Evolutionary conservation across 805 yeast genomes (phyloP), one percentile per base, ranked within the genome.

Genomic region (Pachysolen tannophilus): DNA sequence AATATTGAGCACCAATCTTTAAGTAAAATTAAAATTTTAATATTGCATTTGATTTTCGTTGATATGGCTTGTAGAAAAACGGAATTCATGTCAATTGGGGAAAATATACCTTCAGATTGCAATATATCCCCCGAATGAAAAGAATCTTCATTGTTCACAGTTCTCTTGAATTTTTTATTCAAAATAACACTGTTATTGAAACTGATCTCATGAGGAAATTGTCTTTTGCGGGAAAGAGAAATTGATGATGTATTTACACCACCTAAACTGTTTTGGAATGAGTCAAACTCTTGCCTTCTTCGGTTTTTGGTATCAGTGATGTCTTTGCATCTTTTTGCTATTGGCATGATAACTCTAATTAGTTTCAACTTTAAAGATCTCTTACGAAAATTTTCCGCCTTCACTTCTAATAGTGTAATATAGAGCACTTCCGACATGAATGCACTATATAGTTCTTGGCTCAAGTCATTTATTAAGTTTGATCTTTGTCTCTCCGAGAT

Each of bases 341-440:
- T 39, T 5, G 17, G 13, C 3, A 37, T 49, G 2, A 82, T 43
- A 17, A 43, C 54, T 18, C 39, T 41, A 3, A 77, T 45, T 1
- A 50, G 37, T 3, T 30, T 41, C 15, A 34, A 43, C 39, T 63
- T 65, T 18, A 73, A 33, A 2, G 45, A 46, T 7, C 35, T 46
- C 1, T 56, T 44, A 29, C 67, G 50, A 28, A 63, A 50, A 2
- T 41, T 21, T n/a, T 60, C 67, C 0, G 92, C 82, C 30, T 57
- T 53, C 2, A 60, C 49, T 20, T 68, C 68, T 28, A 68, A 46
- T 1, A 61, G 53, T 3, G 58, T 51, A 26, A 68, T 52, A 45
- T 65, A 74, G 0, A 72, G 49, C 26, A 69, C 61, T 43, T 82
- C 88, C 29, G 70, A 65, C 28, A 83, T 47, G 45, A 82, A 78